phyloP scores from a whole-genome alignment of 2,329 filamentous ascomycete genomes.

The Aspergillus viridinutans region DNA sequence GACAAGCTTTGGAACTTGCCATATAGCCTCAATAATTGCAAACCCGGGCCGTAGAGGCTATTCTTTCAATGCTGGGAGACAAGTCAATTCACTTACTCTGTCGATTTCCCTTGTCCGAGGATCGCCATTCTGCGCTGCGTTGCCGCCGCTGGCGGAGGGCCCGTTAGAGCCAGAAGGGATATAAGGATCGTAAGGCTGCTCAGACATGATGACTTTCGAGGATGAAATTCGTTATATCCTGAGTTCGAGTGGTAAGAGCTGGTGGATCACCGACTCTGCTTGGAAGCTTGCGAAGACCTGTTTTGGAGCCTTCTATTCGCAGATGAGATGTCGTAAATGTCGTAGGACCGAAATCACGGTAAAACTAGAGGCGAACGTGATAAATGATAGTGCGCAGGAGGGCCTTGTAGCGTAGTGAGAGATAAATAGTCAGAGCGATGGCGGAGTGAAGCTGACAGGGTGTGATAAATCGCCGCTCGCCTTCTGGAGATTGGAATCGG shows the following conservation, averaged over 20 bases:
- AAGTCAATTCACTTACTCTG: slow-evolving; percentile 62
- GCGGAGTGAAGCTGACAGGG: slow-evolving; percentile 22
- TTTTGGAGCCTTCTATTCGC: slow-evolving; percentile 9
- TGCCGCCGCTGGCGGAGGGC: slow-evolving; percentile 46
- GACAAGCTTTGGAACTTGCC: not conserved
- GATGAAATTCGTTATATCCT: slow-evolving; percentile 9
- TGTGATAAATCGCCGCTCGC: slow-evolving; percentile 22
- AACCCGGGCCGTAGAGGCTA: not conserved
- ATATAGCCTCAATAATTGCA: not conserved
- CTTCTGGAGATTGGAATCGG: slow-evolving; percentile 20
- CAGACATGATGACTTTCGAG: slow-evolving; percentile 46
- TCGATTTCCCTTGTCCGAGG: slow-evolving; percentile 70
- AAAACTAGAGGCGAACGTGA: not conserved
- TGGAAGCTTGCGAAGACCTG: slow-evolving; percentile 9
- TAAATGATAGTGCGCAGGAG: not conserved
- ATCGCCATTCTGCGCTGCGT: slow-evolving; percentile 53
- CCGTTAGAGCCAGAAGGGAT: slow-evolving; percentile 64
- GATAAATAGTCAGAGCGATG: slow-evolving; percentile 4
- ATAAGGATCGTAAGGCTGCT: slow-evolving; percentile 80
- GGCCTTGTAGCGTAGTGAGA: slow-evolving; percentile 6
- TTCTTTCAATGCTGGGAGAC: slow-evolving; percentile 1
- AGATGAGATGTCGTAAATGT: slow-evolving; percentile 1
- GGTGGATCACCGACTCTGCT: slow-evolving; percentile 15
- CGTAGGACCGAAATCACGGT: not conserved
- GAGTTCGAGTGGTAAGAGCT: slow-evolving; percentile 10